Evolutionary conservation across 257 asterid species (phyloP).

Genomic region (Prunella vulgaris): DNA sequence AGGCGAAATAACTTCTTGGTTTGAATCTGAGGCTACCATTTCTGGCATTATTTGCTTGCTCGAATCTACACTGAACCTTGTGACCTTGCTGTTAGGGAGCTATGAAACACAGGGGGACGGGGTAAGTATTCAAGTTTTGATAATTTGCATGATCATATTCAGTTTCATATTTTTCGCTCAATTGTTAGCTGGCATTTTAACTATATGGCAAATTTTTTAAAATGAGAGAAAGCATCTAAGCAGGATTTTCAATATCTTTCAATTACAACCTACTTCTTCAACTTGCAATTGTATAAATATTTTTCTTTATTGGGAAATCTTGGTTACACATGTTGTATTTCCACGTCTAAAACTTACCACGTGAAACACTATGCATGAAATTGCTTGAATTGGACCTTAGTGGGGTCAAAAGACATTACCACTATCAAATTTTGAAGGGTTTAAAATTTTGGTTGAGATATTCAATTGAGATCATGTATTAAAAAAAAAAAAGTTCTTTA

Average conservation of each 20-base stretch:
- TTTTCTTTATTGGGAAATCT: not conserved
- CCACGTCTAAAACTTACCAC: too few relatives aligned
- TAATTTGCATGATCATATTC: not conserved
- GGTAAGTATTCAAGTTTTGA: not conserved
- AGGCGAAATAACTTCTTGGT: not conserved
- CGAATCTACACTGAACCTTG: not conserved
- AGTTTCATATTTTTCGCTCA: not conserved
- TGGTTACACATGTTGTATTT: too few relatives aligned
- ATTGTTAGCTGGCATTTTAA: too few relatives aligned
- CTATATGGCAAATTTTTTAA: too few relatives aligned
- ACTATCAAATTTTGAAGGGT: too few relatives aligned
- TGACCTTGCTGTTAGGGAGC: not conserved
- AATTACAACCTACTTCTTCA: not conserved
- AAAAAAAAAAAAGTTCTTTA: not conserved
- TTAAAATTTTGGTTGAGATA: not conserved
- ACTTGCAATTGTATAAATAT: not conserved
- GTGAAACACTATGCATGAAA: not conserved
- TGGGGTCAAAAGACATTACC: not conserved
- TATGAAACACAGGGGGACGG: not conserved
- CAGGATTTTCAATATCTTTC: not conserved
- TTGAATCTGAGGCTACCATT: not conserved
- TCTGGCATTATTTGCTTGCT: not conserved
- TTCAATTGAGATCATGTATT: not conserved
- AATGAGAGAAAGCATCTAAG: not conserved
- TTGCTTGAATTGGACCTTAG: not conserved